Evolutionary conservation across 495 filamentous ascomycete species (phyloP).

Genomic region (Talaromyces wortmannii): DNA sequence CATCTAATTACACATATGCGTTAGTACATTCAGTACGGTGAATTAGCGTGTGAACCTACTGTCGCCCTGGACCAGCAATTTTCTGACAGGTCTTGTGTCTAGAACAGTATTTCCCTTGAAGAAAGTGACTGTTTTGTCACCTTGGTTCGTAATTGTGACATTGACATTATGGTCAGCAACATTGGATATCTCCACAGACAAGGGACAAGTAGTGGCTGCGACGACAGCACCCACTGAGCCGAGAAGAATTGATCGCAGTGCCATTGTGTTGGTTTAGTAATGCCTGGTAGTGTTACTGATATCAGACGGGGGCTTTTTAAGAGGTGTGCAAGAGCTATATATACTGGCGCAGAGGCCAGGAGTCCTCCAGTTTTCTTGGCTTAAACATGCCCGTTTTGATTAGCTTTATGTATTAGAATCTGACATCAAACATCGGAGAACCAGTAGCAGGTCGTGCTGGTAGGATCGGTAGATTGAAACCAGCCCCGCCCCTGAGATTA

Average conservation of each 20-base stretch:
- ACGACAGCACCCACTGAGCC: background rate
- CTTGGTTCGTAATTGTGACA: background rate
- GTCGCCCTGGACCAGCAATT: background rate
- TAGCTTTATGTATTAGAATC: background rate
- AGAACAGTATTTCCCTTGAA: background rate
- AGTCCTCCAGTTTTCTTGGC: background rate
- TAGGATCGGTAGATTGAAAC: background rate
- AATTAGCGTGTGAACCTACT: background rate
- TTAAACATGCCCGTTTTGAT: background rate
- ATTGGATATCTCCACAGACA: background rate
- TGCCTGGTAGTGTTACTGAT: background rate
- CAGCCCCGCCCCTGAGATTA: background rate
- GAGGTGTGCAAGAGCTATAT: background rate
- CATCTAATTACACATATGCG: background rate
- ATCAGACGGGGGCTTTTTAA: background rate
- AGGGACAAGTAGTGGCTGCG: background rate
- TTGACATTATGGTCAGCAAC: background rate
- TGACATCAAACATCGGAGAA: background rate
- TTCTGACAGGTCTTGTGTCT: background rate
- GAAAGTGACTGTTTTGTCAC: background rate
- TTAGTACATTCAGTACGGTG: background rate
- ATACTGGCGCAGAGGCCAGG: background rate
- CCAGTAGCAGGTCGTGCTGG: background rate
- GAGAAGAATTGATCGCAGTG: background rate
- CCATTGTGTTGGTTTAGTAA: background rate